A percentile compares a stretch with the other conserved stretches of the same genome.
phyloP scores from a whole-genome alignment of 148 eudicot species.

The Suaeda aralocaspica region DNA sequence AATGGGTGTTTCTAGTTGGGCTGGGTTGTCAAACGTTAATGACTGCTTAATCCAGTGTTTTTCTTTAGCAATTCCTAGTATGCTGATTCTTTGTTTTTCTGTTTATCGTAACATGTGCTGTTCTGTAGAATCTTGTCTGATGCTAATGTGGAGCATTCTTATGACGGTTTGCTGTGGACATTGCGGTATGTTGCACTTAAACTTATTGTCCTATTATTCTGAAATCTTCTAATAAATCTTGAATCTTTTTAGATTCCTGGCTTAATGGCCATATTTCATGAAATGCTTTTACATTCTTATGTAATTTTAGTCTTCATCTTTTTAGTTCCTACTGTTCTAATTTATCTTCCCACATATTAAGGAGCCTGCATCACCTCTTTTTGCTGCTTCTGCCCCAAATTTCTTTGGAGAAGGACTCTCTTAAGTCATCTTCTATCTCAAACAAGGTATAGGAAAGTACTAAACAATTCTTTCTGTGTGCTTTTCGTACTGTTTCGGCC shows the following conservation, averaged over 20 bases:
- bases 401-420: constrained; percentile 27
- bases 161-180: constrained; percentile 86
- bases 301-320: not conserved
- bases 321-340: constrained; percentile 11
- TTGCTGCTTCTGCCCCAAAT: constrained; percentile 40
- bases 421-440: constrained; percentile 35
- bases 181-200: constrained; percentile 52
- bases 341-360: constrained; percentile 27
- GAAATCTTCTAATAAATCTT: not conserved
- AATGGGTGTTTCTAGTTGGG: not conserved
- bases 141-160: constrained; percentile 65
- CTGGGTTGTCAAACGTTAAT: not conserved
- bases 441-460: constrained; percentile 42
- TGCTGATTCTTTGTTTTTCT: constrained; percentile 10
- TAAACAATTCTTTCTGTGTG: not conserved
- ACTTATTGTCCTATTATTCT: constrained; percentile 1
- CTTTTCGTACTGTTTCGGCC: not conserved
- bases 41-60: not conserved
- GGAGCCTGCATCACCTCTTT: constrained; percentile 79
- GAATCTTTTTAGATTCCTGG: not conserved
- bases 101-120: constrained; percentile 20
- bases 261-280: not conserved
- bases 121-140: constrained; percentile 60
- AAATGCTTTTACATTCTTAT: not conserved
- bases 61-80: not conserved